These are phyloP conservation scores for Rhipidocladum racemiflorum DNA, from an alignment of 176 grass and related monocot species.

Conservation along the genomic window DNA sequence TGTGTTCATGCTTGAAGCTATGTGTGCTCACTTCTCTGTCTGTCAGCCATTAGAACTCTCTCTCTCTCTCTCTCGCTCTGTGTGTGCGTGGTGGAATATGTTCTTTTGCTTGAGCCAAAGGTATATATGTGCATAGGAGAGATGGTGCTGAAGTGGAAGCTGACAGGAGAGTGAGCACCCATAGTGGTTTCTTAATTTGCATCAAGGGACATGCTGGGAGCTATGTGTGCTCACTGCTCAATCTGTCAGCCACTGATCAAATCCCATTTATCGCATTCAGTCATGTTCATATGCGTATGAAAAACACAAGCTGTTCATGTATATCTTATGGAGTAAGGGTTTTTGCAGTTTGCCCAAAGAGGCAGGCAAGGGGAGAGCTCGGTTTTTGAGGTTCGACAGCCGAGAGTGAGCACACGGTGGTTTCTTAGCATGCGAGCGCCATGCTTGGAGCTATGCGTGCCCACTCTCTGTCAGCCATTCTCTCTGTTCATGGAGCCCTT, in stretches of 20 bases:
- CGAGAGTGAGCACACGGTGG: conserved; percentile 55
- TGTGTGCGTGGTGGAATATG: not conserved
- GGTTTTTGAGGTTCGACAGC: conserved; percentile 52
- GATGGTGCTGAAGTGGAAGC: conserved; percentile 11
- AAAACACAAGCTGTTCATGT: not conserved
- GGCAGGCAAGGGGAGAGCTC: not conserved
- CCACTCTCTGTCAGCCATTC: conserved; percentile 55
- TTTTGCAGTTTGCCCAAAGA: not conserved
- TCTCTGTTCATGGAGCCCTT: not conserved
- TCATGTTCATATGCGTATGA: not conserved
- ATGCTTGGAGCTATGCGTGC: conserved; percentile 57
- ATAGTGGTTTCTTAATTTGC: conserved; percentile 25
- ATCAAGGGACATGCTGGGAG: conserved; percentile 27
- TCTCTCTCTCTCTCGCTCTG: not conserved
- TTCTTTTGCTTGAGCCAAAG: not conserved
- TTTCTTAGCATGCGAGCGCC: conserved; percentile 41
- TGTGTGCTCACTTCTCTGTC: conserved; percentile 72
- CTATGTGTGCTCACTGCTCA: conserved; percentile 46
- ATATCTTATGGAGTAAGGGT: not conserved
- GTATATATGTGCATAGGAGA: not conserved
- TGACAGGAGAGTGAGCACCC: conserved; percentile 32
- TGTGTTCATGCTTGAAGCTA: conserved; percentile 72
- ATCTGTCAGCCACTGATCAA: conserved; percentile 36
- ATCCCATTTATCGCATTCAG: conserved; percentile 9
- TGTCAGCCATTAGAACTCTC: conserved; percentile 44